A percentile compares a stretch with the other conserved stretches of the same genome.
phyloP scores from a whole-genome alignment of 78 protist genomes.

The Pelomyxa schiedti region DNA sequence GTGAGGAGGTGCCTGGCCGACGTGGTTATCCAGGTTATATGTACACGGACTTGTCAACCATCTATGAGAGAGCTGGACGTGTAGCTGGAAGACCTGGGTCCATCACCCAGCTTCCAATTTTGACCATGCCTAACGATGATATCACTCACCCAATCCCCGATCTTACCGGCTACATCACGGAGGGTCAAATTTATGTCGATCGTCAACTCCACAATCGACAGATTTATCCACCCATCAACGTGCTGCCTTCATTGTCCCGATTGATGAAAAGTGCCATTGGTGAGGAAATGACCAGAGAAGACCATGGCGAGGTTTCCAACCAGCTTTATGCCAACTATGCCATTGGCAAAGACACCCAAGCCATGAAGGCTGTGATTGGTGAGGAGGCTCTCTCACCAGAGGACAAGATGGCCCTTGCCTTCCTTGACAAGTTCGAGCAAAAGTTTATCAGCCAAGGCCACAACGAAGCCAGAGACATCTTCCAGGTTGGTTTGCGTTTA shows the following conservation, averaged over 20 bases:
- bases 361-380: conserved; percentile 99
- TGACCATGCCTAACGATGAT: conserved; percentile 98
- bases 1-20: conserved; percentile 96
- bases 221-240: conserved; percentile 98
- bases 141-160: conserved; percentile 99
- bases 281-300: conserved; percentile 92
- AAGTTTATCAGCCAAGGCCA: conserved; percentile 85
- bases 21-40: conserved; percentile 99
- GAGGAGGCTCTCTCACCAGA: conserved; percentile 97
- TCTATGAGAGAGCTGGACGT: conserved; percentile 99
- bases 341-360: conserved; percentile 92
- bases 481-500: no score
- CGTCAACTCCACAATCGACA: conserved; percentile 92
- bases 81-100: conserved; percentile 94
- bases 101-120: conserved; percentile 99
- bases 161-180: conserved; percentile 99
- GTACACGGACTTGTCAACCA: conserved; percentile 99
- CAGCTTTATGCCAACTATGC: conserved; percentile 99
- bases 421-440: conserved; percentile 91
- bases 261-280: conserved; percentile 98
- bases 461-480: conserved; percentile 82
- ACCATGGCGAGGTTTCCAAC: conserved; percentile 96
- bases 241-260: conserved; percentile 98
- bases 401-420: conserved; percentile 92
- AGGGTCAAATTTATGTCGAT: conserved; percentile 99